Base-by-base conservation (phyloP, 306 rosid species). In the Pueraria montana region DNA sequence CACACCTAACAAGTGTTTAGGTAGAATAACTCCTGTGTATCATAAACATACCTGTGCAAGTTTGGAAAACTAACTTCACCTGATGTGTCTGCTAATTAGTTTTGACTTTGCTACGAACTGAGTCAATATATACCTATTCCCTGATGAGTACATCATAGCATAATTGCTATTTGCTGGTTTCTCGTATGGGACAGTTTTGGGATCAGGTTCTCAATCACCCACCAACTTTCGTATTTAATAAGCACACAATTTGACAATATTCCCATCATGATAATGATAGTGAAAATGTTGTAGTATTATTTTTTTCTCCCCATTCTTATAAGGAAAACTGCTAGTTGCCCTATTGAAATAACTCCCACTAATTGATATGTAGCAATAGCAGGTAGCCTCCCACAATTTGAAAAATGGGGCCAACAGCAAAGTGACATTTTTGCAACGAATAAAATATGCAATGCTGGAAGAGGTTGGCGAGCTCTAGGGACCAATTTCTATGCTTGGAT, bases 191-290 rank as follows among this genome's bases (percentile, higher is more conserved):
- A 83, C 48, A 68, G 65, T 55, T 79, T 55, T 71, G 79, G 81
- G 64, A 83, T 72, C 59, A 67, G 81, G 79, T 84, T 82, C 71
- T 65, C 46, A 80, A 50, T 82, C 72, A 81, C 7, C 26, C 66
- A 75, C 66, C 83, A 67, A 81, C 82, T 83, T 77, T 46, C 9
- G 36, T 30, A 75, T 84, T 70, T 73, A 87, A 72, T 73, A 66
- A 64, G 55, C 72, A 82, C 76, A 43, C 70, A 74, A 53, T 21
- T 82, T 76, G 86, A 77, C 79, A 58, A 83, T 77, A 67, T 75
- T 76, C 74, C 76, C 71, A 45, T 59, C 77, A n/a, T 87, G 94
- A 87, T 84, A 76, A 75, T 46, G 92, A 85, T 73, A 78, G 80
- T 84, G 80, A 55, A 78, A 53, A 69, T 78, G 80, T 46, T 69